A percentile compares a stretch with the other conserved stretches of the same genome.
Evolutionary conservation across 2,329 filamentous ascomycete genomes (phyloP).

Genomic region (Emergomyces orientalis): DNA sequence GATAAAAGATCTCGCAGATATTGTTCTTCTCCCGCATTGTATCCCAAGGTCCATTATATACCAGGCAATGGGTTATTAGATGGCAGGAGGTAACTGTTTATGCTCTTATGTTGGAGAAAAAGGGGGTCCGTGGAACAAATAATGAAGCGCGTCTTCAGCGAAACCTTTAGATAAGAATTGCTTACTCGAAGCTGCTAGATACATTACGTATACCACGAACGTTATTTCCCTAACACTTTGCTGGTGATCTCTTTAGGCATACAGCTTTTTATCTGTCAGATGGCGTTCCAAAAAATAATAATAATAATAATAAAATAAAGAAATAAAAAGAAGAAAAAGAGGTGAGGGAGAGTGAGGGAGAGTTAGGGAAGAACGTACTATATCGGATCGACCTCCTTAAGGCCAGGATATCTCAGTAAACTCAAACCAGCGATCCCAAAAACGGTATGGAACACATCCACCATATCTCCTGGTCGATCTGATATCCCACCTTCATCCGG

Average conservation of each 20-base stretch:
- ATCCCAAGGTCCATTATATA: slow-evolving; percentile 51
- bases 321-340: too few relatives aligned
- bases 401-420: slow-evolving; percentile 64
- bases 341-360: background rate
- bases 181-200: background rate
- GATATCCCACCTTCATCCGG: slow-evolving; percentile 73
- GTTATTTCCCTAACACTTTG: slow-evolving; percentile 44
- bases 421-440: slow-evolving; percentile 86
- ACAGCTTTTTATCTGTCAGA: slow-evolving; percentile 40
- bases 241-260: slow-evolving; percentile 61
- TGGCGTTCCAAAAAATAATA: slow-evolving; percentile 17
- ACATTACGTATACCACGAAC: slow-evolving; percentile 12
- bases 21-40: slow-evolving; percentile 59
- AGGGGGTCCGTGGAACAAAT: background rate
- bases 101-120: background rate
- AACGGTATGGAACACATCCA: slow-evolving; percentile 91
- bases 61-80: slow-evolving; percentile 57
- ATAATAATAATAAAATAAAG: background rate
- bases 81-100: slow-evolving; percentile 47
- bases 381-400: slow-evolving; percentile 74
- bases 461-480: slow-evolving; percentile 85
- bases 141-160: background rate
- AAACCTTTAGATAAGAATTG: background rate
- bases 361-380: slow-evolving; percentile 50
- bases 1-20: slow-evolving; percentile 17